Evolutionary conservation across 306 rosid species (phyloP), one percentile per base, ranked within the genome.

Genomic region (Gastrolobium bilobum): DNA sequence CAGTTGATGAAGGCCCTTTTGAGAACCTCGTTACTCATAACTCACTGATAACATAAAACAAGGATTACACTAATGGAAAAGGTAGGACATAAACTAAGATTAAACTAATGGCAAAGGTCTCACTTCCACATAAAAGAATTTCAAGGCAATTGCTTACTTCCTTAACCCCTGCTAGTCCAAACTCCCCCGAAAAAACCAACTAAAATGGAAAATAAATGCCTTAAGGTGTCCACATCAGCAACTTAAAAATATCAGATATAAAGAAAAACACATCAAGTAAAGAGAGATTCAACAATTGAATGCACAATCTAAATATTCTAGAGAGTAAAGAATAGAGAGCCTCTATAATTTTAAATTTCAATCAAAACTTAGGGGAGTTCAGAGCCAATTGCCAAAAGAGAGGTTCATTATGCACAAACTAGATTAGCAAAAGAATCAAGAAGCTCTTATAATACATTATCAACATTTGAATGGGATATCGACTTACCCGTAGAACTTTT

Each of bases 401-500:
- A 40, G 38, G 46, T 51, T 73, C 8, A 42, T 50, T 54, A 44
- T 43, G 34, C 43, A 73, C 70, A 72, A 34, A 63, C 40, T 37
- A 73, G 70, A 54, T 6, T n/a, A 70, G 51, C 20, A 70, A 65
- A 76, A 71, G 69, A 40, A 54, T 56, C 61, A 65, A 65, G 51
- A 64, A 57, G 42, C 51, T 76, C 47, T 10, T 39, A 81, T 15
- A 15, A 81, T 71, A 63, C 31, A 63, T 43, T 76, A 37, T 62
- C 29, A 26, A 56, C 40, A 44, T 46, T 46, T 62, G 64, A 75
- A 80, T 68, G 71, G 34, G 68, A 47, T 46, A 34, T 71, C 51
- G 33, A 43, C 78, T 83, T 79, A 94, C 98, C 98, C 2, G 78
- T 38, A 48, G 91, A 87, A 68, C 50, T 76, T 86, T 89, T 92